Evolutionary conservation across 148 eudicot genomes (phyloP).

Genomic region (Polygonum maritimum): DNA sequence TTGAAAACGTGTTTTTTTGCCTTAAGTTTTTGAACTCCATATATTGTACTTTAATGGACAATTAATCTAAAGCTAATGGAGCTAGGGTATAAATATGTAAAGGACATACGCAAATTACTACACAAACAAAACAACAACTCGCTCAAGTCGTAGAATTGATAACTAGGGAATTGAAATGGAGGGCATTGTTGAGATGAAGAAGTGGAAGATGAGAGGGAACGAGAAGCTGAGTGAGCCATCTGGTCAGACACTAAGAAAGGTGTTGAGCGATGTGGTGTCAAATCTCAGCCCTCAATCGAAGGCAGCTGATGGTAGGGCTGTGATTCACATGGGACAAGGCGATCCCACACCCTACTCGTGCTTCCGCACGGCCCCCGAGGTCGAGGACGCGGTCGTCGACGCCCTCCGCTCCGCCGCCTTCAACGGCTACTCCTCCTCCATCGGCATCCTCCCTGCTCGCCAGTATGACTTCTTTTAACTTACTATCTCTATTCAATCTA

Average conservation of each 20-base stretch:
- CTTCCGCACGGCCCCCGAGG: conserved; percentile 31
- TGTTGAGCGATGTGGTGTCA: conserved; percentile 14
- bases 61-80: background rate
- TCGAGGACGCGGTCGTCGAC: conserved; percentile 36
- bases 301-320: conserved; percentile 12
- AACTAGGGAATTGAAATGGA: conserved; percentile 16
- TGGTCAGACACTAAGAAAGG: conserved; percentile 28
- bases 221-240: conserved; percentile 15
- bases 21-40: background rate
- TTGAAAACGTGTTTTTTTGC: background rate
- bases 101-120: no score
- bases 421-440: conserved; percentile 34
- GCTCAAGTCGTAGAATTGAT: background rate
- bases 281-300: conserved; percentile 16
- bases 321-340: conserved; percentile 43
- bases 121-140: no score
- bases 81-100: no score
- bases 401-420: conserved; percentile 34
- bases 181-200: background rate
- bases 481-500: no score
- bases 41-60: background rate
- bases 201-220: conserved; percentile 30
- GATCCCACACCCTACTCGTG: conserved; percentile 50
- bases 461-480: no score
- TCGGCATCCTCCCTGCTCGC: conserved; percentile 42